Evolutionary conservation across 306 rosid genomes (phyloP).

Genomic region (Dalbergia oliveri): DNA sequence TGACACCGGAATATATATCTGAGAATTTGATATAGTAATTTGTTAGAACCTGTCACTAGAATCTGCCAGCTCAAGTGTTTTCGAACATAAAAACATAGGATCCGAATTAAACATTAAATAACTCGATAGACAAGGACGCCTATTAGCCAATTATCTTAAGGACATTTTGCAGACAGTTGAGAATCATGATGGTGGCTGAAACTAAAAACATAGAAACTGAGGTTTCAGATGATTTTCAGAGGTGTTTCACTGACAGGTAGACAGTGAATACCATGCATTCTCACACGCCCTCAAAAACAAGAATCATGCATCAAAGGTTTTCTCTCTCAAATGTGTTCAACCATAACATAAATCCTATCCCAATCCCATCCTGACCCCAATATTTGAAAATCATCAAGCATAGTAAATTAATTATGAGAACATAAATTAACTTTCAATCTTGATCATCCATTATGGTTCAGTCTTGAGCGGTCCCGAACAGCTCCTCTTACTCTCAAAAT

Average conservation of each 20-base stretch:
- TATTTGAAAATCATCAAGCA: constrained; percentile 10
- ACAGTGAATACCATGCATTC: not conserved
- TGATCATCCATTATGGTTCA: too few relatives aligned
- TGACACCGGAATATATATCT: constrained; percentile 86
- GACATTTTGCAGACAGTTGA: not conserved
- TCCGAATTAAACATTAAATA: constrained; percentile 19
- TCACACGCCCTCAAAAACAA: not conserved
- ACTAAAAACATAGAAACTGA: constrained; percentile 6
- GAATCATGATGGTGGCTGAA: constrained; percentile 22
- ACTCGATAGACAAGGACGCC: not conserved
- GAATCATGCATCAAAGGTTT: constrained; percentile 17
- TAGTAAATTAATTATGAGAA: not conserved
- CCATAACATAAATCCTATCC: not conserved
- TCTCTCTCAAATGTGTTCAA: not conserved
- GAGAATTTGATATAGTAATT: constrained; percentile 32
- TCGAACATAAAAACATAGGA: constrained; percentile 5
- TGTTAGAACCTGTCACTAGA: constrained; percentile 47
- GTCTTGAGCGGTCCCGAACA: too few relatives aligned
- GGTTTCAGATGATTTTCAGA: not conserved
- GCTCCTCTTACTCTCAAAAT: too few relatives aligned
- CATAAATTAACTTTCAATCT: too few relatives aligned
- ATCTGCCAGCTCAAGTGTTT: not conserved
- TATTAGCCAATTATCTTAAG: not conserved
- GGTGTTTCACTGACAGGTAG: not conserved
- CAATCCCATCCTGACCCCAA: not conserved